These are phyloP conservation scores for Alternaria metachromatica DNA, from an alignment of 2,329 filamentous ascomycete genomes.

Conservation along the genomic window DNA sequence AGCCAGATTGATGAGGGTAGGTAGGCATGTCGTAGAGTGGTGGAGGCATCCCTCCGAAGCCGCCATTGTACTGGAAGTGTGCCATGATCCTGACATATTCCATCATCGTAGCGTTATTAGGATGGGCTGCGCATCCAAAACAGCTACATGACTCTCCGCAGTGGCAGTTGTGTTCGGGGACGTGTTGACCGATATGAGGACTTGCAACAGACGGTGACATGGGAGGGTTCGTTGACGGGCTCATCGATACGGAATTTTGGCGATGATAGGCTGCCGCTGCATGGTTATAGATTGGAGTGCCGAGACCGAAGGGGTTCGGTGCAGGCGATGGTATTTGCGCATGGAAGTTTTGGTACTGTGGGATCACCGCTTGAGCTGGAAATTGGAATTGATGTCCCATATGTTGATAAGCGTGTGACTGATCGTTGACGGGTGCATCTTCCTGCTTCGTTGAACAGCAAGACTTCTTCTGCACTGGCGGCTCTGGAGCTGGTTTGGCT, in stretches of 20 bases:
- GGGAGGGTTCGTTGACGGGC: conserved; percentile 11
- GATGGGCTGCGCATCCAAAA: conserved; percentile 71
- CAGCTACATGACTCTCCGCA: conserved; percentile 73
- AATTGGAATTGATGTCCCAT: conserved; percentile 27
- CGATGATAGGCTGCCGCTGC: conserved; percentile 38
- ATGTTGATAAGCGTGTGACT: conserved; percentile 14
- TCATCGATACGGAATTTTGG: conserved; percentile 45
- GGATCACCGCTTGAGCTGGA: conserved; percentile 28
- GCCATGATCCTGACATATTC: conserved; percentile 56
- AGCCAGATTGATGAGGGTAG: conserved; percentile 43
- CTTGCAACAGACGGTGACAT: conserved; percentile 34
- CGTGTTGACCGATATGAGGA: conserved; percentile 42
- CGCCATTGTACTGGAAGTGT: conserved; percentile 44
- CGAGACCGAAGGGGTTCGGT: conserved; percentile 36
- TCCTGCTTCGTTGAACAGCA: conserved; percentile 38
- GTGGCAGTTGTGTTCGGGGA: conserved; percentile 59
- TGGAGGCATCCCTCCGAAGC: conserved; percentile 38
- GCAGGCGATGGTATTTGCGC: conserved; percentile 20
- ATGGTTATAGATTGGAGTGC: conserved; percentile 45
- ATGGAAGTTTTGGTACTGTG: conserved; percentile 29
- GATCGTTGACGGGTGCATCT: conserved; percentile 6
- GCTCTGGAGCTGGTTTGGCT: conserved; percentile 21
- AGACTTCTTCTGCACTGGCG: conserved; percentile 31
- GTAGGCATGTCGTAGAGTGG: conserved; percentile 45
- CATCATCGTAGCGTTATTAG: conserved; percentile 70